A percentile compares a stretch with the other conserved stretches of the same genome.
Evolutionary conservation across 2,329 filamentous ascomycete genomes (phyloP).

Genomic region (Tolypocladium tundrense): DNA sequence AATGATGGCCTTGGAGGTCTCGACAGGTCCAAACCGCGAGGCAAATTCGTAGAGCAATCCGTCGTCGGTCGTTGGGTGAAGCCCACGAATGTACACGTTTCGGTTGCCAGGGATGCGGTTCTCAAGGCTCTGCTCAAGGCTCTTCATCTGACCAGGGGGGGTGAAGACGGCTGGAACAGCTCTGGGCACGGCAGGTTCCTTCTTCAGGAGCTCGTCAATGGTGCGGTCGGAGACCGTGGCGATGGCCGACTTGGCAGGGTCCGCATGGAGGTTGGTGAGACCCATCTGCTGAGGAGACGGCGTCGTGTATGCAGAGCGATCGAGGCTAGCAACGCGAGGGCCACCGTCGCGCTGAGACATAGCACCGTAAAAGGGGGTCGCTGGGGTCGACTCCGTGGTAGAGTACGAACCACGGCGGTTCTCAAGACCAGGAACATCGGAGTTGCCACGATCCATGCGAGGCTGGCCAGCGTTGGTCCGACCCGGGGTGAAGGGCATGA

Average conservation of each 20-base stretch:
- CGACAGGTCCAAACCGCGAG: conserved; percentile 80
- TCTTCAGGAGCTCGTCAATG: conserved; percentile 56
- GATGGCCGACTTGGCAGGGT: conserved; percentile 30
- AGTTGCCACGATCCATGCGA: conserved; percentile 35
- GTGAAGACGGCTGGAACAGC: conserved; percentile 87
- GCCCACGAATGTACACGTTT: conserved; percentile 95
- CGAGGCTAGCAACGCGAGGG: conserved; percentile 46
- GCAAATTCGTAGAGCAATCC: conserved; percentile 77
- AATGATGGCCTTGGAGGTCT: conserved; percentile 97
- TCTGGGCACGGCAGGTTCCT: conserved; percentile 73
- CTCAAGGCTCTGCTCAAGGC: conserved; percentile 85
- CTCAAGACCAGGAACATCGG: conserved; percentile 51
- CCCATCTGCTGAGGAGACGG: conserved; percentile 54
- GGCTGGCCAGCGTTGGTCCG: conserved; percentile 33
- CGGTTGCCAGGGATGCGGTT: conserved; percentile 87
- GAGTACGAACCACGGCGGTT: conserved; percentile 60
- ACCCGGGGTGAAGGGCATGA: conserved; percentile 44
- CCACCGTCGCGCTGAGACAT: conserved; percentile 49
- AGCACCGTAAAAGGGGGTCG: conserved; percentile 54
- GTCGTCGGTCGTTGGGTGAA: conserved; percentile 91
- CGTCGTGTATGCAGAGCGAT: conserved; percentile 56
- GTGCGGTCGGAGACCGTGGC: conserved; percentile 33
- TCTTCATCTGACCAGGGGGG: conserved; percentile 76
- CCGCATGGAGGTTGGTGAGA: conserved; percentile 27
- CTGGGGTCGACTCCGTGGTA: conserved; percentile 55